Base-by-base conservation (phyloP, 1,284 basidiomycete genomes). In the Cryptococcus sp. region DNA sequence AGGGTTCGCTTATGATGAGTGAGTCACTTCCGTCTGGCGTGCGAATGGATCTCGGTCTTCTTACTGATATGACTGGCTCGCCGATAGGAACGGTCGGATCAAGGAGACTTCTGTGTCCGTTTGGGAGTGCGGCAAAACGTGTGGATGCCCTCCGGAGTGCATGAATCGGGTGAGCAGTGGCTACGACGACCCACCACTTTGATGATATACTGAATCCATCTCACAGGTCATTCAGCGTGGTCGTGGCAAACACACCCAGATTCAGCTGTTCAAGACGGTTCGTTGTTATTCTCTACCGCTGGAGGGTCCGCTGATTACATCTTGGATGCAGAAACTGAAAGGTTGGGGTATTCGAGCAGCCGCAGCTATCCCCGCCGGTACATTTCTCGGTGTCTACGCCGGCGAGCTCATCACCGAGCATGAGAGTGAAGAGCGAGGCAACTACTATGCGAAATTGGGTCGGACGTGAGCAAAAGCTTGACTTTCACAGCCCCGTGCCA, bases 61-160 rank as follows among this genome's bases (percentile, higher is more conserved):
- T 19, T 40, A 58, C 46, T 55, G 17, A 48, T 27, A 31, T 23
- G 13, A 23, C 23, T 42, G 23, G 50, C 53, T 31, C 27, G 22
- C 23, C 13, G 35, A 8, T 25, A 70, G 69, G 19, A 81, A 81
- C 56, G 87, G 87, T 11, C 75, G 76, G 23, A 69, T 91, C 39
- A 84, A 82, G 65, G 69, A 77, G 8, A 68, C 77, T 13, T 82
- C 82, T 7, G 84, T 84, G 54, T 87, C 91, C 0, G 87, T 94
- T 39, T 91, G 90, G 69, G 93, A 95, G 75, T 96, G 93, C 74
- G 91, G 93, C 68, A 85, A 84, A 46, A 80, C 86, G 16, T 96
- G 93, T 73, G 82, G 83, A 0, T 96, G 93, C 76, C 85, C 86
- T 3, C 86, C 88, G 1, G 84, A 87, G 46, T 96, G 93, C 73